A percentile compares a stretch with the other conserved stretches of the same genome.
phyloP scores from a whole-genome alignment of 345 rosid genomes.

The Brassica incana region DNA sequence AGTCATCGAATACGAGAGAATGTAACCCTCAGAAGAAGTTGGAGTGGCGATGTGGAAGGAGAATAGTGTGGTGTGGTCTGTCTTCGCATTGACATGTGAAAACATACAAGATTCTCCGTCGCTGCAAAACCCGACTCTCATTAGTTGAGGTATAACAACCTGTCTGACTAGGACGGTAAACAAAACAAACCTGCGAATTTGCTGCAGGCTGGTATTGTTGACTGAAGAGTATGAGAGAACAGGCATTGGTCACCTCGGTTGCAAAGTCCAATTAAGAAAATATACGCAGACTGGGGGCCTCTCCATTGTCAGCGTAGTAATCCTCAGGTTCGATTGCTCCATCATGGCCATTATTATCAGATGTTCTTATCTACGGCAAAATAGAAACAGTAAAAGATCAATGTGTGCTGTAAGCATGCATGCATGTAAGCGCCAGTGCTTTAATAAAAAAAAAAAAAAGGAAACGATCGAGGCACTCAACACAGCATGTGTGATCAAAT shows the following conservation, averaged over 20 bases:
- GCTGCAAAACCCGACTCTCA: too few species aligned
- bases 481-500: constrained; percentile 66
- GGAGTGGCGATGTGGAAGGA: too few species aligned
- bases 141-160: too few species aligned
- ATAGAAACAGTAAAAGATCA: constrained; percentile 25
- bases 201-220: constrained; percentile 33
- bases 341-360: constrained; percentile 28
- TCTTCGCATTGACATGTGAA: too few species aligned
- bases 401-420: background rate
- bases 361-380: constrained; percentile 53
- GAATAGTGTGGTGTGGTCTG: too few species aligned
- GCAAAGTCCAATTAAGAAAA: constrained; percentile 72
- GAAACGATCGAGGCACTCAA: constrained; percentile 38
- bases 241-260: constrained; percentile 63
- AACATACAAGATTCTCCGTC: too few species aligned
- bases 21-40: too few species aligned
- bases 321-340: constrained; percentile 30
- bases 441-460: background rate
- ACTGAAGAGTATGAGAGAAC: constrained; percentile 72
- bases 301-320: constrained; percentile 29
- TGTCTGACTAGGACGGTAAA: too few species aligned
- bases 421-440: constrained; percentile 10
- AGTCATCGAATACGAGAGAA: too few species aligned
- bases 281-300: constrained; percentile 54
- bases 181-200: too few species aligned